phyloP scores from a whole-genome alignment of 768 basidiomycete genomes.

The Naematelia aurantialba region DNA sequence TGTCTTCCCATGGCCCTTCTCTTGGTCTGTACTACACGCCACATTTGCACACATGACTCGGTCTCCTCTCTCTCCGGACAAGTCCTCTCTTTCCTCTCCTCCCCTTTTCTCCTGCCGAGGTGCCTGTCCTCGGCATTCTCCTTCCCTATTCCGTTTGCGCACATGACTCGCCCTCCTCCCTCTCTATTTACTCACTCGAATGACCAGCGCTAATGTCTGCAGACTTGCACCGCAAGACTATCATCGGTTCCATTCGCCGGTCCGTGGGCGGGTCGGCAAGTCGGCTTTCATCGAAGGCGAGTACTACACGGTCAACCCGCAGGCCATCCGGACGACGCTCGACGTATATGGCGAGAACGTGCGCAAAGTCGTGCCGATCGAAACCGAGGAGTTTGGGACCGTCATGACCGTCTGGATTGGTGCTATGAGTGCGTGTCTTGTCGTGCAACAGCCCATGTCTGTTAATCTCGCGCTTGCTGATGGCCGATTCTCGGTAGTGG shows the following conservation, averaged over 20 bases:
- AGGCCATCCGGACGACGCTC: constrained; percentile 83
- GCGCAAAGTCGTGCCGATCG: constrained; percentile 86
- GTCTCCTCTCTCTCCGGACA: no score
- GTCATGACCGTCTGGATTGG: constrained; percentile 72
- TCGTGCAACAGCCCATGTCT: background rate
- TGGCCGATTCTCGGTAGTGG: constrained; percentile 51
- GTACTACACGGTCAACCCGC: constrained; percentile 97
- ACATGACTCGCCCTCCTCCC: no score
- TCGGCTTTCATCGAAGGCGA: constrained; percentile 83
- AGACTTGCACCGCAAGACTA: constrained; percentile 66
- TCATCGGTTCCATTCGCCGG: constrained; percentile 67
- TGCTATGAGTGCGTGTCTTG: constrained; percentile 48
- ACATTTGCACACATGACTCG: no score
- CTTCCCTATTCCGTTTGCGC: no score
- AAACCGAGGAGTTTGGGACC: constrained; percentile 80
- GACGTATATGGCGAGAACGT: constrained; percentile 92
- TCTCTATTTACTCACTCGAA: no score
- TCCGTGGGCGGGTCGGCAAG: constrained; percentile 60
- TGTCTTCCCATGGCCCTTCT: constrained; percentile 1
- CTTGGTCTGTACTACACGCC: background rate
- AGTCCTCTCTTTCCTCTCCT: no score
- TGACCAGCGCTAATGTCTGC: no score
- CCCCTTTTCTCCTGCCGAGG: no score
- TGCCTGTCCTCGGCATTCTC: no score
- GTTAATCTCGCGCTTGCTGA: background rate